These are phyloP conservation scores for Aurantiochytrium sp. DNA, from an alignment of 108 stramenopile species.

Conservation along the genomic window DNA sequence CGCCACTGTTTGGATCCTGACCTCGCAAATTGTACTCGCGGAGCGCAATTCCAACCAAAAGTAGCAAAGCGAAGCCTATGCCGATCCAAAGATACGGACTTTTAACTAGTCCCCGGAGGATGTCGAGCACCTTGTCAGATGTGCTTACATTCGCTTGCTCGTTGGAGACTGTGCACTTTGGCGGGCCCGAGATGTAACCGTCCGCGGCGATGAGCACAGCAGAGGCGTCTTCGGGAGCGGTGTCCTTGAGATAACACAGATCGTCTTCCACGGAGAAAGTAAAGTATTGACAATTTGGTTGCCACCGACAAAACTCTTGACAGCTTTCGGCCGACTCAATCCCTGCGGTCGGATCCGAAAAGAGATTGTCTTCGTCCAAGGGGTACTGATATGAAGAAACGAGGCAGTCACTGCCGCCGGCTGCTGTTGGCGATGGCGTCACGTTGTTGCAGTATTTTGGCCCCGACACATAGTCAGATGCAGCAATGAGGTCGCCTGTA, in stretches of 20 bases:
- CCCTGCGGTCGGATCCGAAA: neutral
- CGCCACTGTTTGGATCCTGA: neutral
- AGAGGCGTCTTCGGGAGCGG: neutral
- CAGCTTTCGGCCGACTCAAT: neutral
- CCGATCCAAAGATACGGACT: neutral
- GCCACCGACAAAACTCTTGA: neutral
- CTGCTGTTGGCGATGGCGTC: neutral
- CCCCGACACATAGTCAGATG: neutral
- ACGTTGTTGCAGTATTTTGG: neutral
- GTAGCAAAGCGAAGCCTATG: neutral
- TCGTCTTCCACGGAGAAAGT: neutral
- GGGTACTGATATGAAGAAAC: neutral
- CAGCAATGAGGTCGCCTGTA: neutral
- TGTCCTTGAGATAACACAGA: neutral
- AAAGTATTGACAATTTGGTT: neutral
- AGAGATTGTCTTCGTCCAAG: neutral
- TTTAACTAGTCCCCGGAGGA: neutral
- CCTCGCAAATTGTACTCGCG: neutral
- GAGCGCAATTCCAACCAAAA: neutral
- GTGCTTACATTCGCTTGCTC: neutral
- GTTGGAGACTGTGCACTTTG: neutral
- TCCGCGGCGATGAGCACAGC: neutral
- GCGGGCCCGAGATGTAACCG: neutral
- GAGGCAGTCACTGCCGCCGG: neutral
- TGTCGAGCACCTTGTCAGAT: neutral